A percentile compares a stretch with the other conserved stretches of the same genome.
phyloP scores from a whole-genome alignment of 768 basidiomycete species.

The Lentinula detonsa region DNA sequence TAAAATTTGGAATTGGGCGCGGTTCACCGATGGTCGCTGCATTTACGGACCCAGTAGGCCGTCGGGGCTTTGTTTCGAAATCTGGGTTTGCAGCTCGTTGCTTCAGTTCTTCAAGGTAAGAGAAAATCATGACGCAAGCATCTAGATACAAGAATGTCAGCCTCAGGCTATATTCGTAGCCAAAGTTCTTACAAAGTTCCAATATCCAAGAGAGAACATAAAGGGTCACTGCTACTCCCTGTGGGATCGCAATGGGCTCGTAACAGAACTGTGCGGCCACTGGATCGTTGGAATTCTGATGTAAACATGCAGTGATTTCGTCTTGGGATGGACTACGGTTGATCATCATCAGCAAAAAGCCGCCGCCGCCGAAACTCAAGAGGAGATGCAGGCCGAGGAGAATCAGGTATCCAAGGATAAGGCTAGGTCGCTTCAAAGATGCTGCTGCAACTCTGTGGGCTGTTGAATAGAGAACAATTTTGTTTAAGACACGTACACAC shows the following conservation, averaged over 20 bases:
- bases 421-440: slow-evolving; percentile 31
- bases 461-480: not conserved
- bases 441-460: slow-evolving; percentile 38
- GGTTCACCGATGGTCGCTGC: not conserved
- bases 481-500: slow-evolving; percentile 25
- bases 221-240: slow-evolving; percentile 35
- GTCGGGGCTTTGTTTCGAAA: not conserved
- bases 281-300: slow-evolving; percentile 18
- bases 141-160: not conserved
- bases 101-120: not conserved
- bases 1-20: not conserved
- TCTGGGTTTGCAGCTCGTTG: not conserved
- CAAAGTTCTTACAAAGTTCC: not conserved
- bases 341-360: slow-evolving; percentile 41
- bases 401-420: slow-evolving; percentile 38
- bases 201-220: slow-evolving; percentile 47
- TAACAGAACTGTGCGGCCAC: slow-evolving; percentile 33
- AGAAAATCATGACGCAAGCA: not conserved
- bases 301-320: slow-evolving; percentile 31
- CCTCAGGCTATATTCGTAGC: not conserved
- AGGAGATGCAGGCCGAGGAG: slow-evolving; percentile 40
- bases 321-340: slow-evolving; percentile 31
- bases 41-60: not conserved
- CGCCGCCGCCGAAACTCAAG: slow-evolving; percentile 39
- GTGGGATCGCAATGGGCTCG: slow-evolving; percentile 33